Base-by-base conservation (phyloP, 23 red algal species). In the Gracilaria vermiculophylla region DNA sequence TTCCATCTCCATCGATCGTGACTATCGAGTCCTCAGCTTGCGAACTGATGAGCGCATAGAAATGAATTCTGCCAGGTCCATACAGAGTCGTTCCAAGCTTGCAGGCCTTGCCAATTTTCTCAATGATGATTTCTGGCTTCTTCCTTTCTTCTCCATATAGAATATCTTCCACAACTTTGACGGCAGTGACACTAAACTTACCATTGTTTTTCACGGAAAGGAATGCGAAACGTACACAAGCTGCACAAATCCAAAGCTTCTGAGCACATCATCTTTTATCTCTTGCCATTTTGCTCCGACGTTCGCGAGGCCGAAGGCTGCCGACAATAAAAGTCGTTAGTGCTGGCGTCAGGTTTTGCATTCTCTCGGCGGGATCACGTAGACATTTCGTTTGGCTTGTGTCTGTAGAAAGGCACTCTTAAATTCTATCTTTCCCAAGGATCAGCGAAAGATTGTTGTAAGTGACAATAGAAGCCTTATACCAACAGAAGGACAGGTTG, bases 81-180 rank as follows among this genome's bases (percentile, higher is more conserved):
- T 43, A 43, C 23, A 77, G 48, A 54, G 76, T 77, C 0, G 49
- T 87, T 8, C 62, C 67, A 36, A 87, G 14, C 10, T 87, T 21
- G 29, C 62, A 76, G 0, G 60, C 29, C 23, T 60, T 43, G 28
- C n/a, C 27, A 36, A 87, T 76, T 3, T 87, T 44, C 17, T 62
- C 50, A 6, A 61, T 47, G 35, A 74, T 8, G 47, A 51, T 9
- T 69, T 17, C 23, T 12, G 53, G 15, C 13, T 43, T 23, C 0
- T 24, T 5, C 21, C 36, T n/a, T 14, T 17, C 23, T 47, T 0
- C 54, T n/a, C 53, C 54, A 70, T 71, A 52, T 5, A 80, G 1
- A 31, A 90, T 80, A 69, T 78, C 73, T 69, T 90, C 86, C 20
- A 80, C 86, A 7, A 80, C 75, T 44, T 90, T 90, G 29, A 80